Percentiles rank a stretch among this genome's conserved stretches.
These are phyloP conservation scores for Microcyclosporella mali DNA, from an alignment of 2,329 filamentous ascomycete species.

Conservation along the genomic window DNA sequence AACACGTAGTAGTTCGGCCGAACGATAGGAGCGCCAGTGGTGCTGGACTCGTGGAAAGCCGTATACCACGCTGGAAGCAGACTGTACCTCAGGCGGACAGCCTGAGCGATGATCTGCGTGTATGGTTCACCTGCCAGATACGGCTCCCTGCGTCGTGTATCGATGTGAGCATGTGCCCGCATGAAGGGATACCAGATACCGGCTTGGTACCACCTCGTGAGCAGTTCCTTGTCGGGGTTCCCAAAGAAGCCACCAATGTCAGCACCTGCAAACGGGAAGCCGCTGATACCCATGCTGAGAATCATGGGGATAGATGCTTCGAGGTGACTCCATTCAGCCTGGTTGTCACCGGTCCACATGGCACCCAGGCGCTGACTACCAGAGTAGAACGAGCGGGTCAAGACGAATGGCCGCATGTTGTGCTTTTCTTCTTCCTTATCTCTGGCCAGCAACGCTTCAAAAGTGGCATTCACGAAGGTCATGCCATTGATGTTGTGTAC, in stretches of 20 bases:
- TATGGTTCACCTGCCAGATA: slow-evolving; percentile 83
- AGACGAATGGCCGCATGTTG: slow-evolving; percentile 68
- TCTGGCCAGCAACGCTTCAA: slow-evolving; percentile 72
- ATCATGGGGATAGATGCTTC: slow-evolving; percentile 90
- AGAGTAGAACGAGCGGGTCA: slow-evolving; percentile 87
- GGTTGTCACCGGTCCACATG: slow-evolving; percentile 99
- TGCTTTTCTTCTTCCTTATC: slow-evolving; percentile 68
- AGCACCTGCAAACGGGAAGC: slow-evolving; percentile 88
- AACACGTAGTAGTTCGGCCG: slow-evolving; percentile 91
- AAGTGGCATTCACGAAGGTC: slow-evolving; percentile 93
- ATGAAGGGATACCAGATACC: slow-evolving; percentile 98
- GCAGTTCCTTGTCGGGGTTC: slow-evolving; percentile 85
- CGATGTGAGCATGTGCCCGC: slow-evolving; percentile 94
- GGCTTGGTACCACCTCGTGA: slow-evolving; percentile 92
- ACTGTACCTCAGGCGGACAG: slow-evolving; percentile 80
- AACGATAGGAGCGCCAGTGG: slow-evolving; percentile 78
- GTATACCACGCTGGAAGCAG: slow-evolving; percentile 95
- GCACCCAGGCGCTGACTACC: slow-evolving; percentile 85
- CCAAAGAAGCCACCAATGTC: slow-evolving; percentile 98
- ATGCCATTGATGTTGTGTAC: slow-evolving; percentile 93
- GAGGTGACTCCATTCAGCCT: slow-evolving; percentile 85
- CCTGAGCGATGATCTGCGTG: slow-evolving; percentile 76
- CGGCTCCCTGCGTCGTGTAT: slow-evolving; percentile 87
- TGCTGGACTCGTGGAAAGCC: slow-evolving; percentile 83
- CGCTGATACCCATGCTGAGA: slow-evolving; percentile 82